Evolutionary conservation across 805 yeast genomes (phyloP).

Genomic region (Pichia eremophila): DNA sequence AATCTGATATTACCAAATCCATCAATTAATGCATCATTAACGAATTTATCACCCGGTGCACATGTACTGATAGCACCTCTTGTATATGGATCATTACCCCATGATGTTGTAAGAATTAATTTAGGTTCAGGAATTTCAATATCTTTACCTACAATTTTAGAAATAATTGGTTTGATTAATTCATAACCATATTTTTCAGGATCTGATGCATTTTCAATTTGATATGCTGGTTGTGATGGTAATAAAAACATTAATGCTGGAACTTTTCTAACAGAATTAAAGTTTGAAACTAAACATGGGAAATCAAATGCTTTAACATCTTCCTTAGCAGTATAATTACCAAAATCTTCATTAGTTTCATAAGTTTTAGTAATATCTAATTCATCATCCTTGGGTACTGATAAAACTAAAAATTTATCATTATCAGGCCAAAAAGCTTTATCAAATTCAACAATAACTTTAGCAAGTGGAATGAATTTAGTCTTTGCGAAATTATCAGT

Average conservation of each 20-base stretch:
- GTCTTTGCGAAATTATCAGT: conserved; percentile 22
- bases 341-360: background rate
- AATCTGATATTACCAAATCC: conserved; percentile 33
- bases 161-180: conserved; percentile 33
- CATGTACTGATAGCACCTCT: conserved; percentile 40
- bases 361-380: background rate
- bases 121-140: conserved; percentile 20
- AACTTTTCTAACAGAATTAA: conserved; percentile 18
- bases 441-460: conserved; percentile 38
- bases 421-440: conserved; percentile 33
- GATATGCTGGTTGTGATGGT: conserved; percentile 41
- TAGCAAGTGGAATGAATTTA: conserved; percentile 32
- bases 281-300: conserved; percentile 22
- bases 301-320: conserved; percentile 20
- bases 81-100: conserved; percentile 42
- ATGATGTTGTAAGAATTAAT: conserved; percentile 26
- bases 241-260: conserved; percentile 35
- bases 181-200: conserved; percentile 29
- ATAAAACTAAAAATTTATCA: conserved; percentile 23
- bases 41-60: conserved; percentile 33
- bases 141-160: conserved; percentile 18
- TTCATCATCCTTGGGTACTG: conserved; percentile 17
- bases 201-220: conserved; percentile 31
- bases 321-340: background rate
- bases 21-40: conserved; percentile 21